Percentiles rank a stretch among this genome's conserved stretches.
phyloP scores from a whole-genome alignment of 352 stramenopile genomes.

The Detonula confervacea region DNA sequence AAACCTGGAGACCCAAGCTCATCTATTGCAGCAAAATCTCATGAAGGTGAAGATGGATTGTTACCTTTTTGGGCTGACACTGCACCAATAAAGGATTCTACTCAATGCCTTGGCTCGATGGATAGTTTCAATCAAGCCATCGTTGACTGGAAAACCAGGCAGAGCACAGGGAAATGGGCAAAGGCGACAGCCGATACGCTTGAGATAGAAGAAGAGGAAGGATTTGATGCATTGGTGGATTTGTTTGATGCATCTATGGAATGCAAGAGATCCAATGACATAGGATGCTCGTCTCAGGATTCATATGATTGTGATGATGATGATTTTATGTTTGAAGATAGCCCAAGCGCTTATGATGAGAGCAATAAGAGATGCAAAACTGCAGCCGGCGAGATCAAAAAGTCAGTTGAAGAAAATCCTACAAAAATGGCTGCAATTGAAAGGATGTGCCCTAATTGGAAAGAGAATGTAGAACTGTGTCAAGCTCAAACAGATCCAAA shows the following conservation, averaged over 20 bases:
- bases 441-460: constrained; percentile 65
- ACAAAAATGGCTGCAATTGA: constrained; percentile 46
- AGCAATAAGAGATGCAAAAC: too few relatives aligned
- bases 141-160: constrained; percentile 20
- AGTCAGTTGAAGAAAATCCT: constrained; percentile 32
- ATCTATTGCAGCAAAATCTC: too few relatives aligned
- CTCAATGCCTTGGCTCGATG: constrained; percentile 33
- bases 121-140: constrained; percentile 26
- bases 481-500: constrained; percentile 48
- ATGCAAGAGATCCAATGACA: constrained; percentile 2
- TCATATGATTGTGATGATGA: constrained; percentile 31
- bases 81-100: constrained; percentile 9
- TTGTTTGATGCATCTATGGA: constrained; percentile 45
- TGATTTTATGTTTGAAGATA: background rate
- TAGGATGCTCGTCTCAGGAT: constrained; percentile 16
- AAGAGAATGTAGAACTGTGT: constrained; percentile 71
- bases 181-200: constrained; percentile 26
- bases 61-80: constrained; percentile 27
- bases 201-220: constrained; percentile 22
- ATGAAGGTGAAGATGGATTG: constrained; percentile 7
- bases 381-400: constrained; percentile 45
- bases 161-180: constrained; percentile 23
- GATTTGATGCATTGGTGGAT: constrained; percentile 30
- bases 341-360: constrained; percentile 30
- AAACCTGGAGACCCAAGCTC: too few relatives aligned